Evolutionary conservation across 352 stramenopile species (phyloP).

Genomic region (Phytophthora pini): DNA sequence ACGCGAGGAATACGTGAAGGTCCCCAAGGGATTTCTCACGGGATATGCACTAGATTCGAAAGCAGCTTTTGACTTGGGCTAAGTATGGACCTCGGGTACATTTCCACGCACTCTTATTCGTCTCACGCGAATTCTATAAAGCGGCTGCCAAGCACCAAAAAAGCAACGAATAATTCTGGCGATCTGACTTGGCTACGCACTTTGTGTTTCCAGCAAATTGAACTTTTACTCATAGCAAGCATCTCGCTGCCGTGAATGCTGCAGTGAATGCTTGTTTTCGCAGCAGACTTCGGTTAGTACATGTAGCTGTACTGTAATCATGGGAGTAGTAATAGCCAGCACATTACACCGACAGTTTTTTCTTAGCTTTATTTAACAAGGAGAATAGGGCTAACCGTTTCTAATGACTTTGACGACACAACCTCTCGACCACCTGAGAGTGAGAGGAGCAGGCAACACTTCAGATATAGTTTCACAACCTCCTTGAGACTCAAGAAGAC

Average conservation of each 20-base stretch:
- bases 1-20: slow-evolving; percentile 15
- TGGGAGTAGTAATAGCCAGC: too few species aligned
- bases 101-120: slow-evolving; percentile 33
- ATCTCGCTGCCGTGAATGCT: slow-evolving; percentile 13
- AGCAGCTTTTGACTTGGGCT: slow-evolving; percentile 12
- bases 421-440: too few species aligned
- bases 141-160: slow-evolving; percentile 16
- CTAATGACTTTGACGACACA: too few species aligned
- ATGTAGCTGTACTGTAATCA: too few species aligned
- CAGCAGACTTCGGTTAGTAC: background rate
- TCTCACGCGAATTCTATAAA: slow-evolving; percentile 7
- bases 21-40: slow-evolving; percentile 26
- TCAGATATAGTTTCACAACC: too few species aligned
- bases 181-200: slow-evolving; percentile 24
- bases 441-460: too few species aligned
- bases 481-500: too few species aligned
- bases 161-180: slow-evolving; percentile 28
- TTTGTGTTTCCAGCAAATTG: background rate
- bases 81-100: slow-evolving; percentile 24
- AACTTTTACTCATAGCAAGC: slow-evolving; percentile 10
- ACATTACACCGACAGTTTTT: too few species aligned
- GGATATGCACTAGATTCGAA: slow-evolving; percentile 20
- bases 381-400: too few species aligned
- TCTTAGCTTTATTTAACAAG: too few species aligned
- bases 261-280: background rate